A percentile compares a stretch with the other conserved stretches of the same genome.
phyloP scores from a whole-genome alignment of 2,329 filamentous ascomycete genomes.

The Neofusicoccum umdonicola region DNA sequence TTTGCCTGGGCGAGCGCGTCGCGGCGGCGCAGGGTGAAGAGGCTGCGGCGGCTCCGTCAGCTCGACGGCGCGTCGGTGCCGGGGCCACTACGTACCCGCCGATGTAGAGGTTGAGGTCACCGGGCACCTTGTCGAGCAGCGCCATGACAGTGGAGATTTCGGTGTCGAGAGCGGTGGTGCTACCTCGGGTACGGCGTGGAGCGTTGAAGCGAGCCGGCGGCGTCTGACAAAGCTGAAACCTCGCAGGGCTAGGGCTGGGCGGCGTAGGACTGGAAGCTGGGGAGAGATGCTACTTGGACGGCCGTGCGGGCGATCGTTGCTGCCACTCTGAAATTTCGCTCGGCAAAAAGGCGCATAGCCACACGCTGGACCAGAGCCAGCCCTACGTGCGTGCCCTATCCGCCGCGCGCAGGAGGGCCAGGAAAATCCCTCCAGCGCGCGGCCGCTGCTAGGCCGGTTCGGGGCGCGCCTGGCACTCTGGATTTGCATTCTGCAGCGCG shows the following conservation, averaged over 20 bases:
- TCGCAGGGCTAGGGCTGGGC: slow-evolving; percentile 11
- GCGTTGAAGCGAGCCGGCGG: slow-evolving; percentile 2
- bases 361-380: neutral
- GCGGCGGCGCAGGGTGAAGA: slow-evolving; percentile 74
- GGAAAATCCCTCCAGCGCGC: slow-evolving; percentile 4
- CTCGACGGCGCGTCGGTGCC: slow-evolving; percentile 23
- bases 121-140: slow-evolving; percentile 64
- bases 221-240: slow-evolving; percentile 18
- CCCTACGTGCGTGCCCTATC: neutral
- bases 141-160: slow-evolving; percentile 46
- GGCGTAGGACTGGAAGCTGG: neutral
- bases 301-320: slow-evolving; percentile 13
- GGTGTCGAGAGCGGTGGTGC: slow-evolving; percentile 13
- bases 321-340: neutral
- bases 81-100: slow-evolving; percentile 62
- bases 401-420: neutral
- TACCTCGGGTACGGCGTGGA: neutral
- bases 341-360: slow-evolving; percentile 5
- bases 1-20: slow-evolving; percentile 67
- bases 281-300: slow-evolving; percentile 4
- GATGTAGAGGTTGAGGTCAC: slow-evolving; percentile 70
- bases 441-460: neutral
- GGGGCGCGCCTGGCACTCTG: neutral
- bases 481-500: neutral
- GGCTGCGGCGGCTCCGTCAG: slow-evolving; percentile 49